These are phyloP conservation scores for Obelidium mucronatum DNA, from an alignment of 192 early-diverging fungal genomes.

Conservation along the genomic window DNA sequence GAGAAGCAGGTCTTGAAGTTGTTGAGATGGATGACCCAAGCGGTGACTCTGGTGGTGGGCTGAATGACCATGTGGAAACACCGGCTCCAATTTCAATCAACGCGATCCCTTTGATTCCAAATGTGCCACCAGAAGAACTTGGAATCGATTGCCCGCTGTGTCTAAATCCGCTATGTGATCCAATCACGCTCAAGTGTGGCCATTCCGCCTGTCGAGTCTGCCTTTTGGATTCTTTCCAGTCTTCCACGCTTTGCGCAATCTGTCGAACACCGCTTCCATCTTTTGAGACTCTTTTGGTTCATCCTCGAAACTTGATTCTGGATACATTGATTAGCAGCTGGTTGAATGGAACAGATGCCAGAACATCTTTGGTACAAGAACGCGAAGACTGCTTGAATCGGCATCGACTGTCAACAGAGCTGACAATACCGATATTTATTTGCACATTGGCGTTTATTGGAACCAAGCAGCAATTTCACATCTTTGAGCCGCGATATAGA, in stretches of 20 bases:
- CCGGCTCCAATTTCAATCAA: too few species aligned
- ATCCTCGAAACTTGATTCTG: conserved; percentile 14
- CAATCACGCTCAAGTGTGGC: conserved; percentile 25
- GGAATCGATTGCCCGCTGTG: conserved; percentile 19
- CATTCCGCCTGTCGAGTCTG: conserved; percentile 27
- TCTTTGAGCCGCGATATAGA: conserved; percentile 25
- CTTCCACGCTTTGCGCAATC: background rate
- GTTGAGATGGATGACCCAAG: background rate
- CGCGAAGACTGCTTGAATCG: background rate
- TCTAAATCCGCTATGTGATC: background rate
- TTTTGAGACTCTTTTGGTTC: background rate
- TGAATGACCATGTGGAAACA: too few species aligned
- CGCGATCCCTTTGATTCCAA: too few species aligned
- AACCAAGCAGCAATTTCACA: conserved; percentile 28
- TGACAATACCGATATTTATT: conserved; percentile 15
- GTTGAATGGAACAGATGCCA: background rate
- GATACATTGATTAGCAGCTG: background rate
- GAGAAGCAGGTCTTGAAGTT: background rate
- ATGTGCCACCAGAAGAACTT: too few species aligned
- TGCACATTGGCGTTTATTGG: conserved; percentile 15
- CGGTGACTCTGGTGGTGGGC: background rate
- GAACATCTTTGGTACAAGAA: background rate
- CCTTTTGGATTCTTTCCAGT: background rate
- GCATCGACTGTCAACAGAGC: background rate
- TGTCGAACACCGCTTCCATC: conserved; percentile 11